Conservation (phyloP, 805 yeast genomes). For the Teunomyces lycoperdinae region DNA sequence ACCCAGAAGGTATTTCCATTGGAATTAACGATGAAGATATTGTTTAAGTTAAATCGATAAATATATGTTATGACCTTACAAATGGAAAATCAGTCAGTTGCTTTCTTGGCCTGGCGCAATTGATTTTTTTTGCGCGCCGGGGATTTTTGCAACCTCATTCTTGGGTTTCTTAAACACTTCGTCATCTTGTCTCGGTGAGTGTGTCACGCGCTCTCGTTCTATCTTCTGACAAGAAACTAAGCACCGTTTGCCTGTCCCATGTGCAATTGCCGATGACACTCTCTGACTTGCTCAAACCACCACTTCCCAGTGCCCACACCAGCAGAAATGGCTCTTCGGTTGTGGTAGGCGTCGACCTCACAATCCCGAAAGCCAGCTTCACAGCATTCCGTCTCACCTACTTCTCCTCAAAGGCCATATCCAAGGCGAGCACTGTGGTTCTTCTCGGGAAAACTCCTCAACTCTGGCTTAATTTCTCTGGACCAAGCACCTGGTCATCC, state of each 20-base stretch:
- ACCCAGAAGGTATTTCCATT: conserved; percentile 38
- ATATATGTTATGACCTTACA: background rate
- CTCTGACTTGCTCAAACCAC: background rate
- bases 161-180: too few relatives aligned
- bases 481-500: conserved; percentile 18
- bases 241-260: background rate
- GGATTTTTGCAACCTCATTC: background rate
- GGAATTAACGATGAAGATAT: conserved; percentile 41
- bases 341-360: conserved; percentile 4
- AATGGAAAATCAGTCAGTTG: background rate
- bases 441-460: conserved; percentile 60
- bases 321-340: background rate
- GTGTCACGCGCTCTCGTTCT: background rate
- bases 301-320: background rate
- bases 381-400: conserved; percentile 60
- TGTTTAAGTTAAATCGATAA: conserved; percentile 13
- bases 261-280: background rate
- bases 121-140: background rate
- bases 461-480: conserved; percentile 48
- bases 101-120: background rate
- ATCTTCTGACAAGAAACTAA: background rate
- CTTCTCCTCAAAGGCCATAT: conserved; percentile 46
- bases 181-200: background rate
- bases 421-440: conserved; percentile 45
- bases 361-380: conserved; percentile 53